phyloP scores from a whole-genome alignment of 192 early-diverging fungal genomes.

The Ambispora gerdemannii region DNA sequence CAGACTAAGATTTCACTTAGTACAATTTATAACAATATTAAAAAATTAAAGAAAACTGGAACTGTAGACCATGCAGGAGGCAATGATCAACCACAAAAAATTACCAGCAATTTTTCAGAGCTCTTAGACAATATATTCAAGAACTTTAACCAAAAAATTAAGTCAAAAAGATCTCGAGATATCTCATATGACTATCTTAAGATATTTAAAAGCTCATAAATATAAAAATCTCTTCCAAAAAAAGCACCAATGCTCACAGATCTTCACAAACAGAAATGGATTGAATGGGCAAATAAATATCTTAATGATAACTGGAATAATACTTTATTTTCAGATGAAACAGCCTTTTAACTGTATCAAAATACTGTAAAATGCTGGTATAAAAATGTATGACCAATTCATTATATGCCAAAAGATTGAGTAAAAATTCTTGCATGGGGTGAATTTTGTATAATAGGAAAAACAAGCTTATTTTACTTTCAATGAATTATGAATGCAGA shows the following conservation, averaged over 20 bases:
- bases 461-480: too few species aligned
- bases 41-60: slow-evolving; percentile 15
- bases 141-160: too few species aligned
- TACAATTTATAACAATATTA: slow-evolving; percentile 18
- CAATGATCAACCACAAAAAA: slow-evolving; percentile 1
- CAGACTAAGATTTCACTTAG: neutral
- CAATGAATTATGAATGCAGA: slow-evolving; percentile 14
- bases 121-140: slow-evolving; percentile 5
- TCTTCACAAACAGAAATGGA: neutral
- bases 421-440: slow-evolving; percentile 15
- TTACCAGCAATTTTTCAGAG: neutral
- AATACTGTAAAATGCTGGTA: slow-evolving; percentile 5
- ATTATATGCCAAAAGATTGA: slow-evolving; percentile 4
- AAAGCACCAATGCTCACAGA: too few species aligned
- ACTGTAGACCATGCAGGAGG: neutral
- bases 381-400: too few species aligned
- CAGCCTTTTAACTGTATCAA: neutral
- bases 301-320: too few species aligned
- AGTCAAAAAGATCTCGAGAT: too few species aligned
- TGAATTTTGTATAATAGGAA: slow-evolving; percentile 13
- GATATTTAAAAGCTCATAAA: too few species aligned
- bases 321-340: slow-evolving; percentile 21
- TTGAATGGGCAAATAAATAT: slow-evolving; percentile 14
- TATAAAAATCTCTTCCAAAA: neutral
- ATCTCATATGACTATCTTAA: too few species aligned